These are phyloP conservation scores for Aspergillus aculeatinus DNA, from an alignment of 2,329 filamentous ascomycete genomes.

Conservation along the genomic window DNA sequence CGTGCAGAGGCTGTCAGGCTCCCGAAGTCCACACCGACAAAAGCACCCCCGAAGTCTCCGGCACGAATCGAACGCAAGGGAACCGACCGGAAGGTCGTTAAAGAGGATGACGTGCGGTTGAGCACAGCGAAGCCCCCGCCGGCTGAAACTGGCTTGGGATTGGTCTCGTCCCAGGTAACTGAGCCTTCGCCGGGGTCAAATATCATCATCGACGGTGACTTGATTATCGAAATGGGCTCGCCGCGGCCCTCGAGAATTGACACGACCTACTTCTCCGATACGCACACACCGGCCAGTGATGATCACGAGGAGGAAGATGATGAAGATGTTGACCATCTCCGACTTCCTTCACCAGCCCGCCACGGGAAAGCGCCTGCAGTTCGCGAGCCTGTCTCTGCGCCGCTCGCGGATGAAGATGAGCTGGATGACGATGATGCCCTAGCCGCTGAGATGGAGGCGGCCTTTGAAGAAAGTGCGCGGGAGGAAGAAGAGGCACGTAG, in stretches of 20 bases:
- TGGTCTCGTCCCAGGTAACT: constrained; percentile 31
- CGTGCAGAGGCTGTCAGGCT: constrained; percentile 22
- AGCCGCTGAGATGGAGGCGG: constrained; percentile 59
- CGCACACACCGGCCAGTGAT: constrained; percentile 39
- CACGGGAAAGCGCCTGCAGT: constrained; percentile 18
- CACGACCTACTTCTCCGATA: constrained; percentile 44
- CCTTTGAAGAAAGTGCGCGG: constrained; percentile 46
- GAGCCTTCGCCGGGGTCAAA: constrained; percentile 40
- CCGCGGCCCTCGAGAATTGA: constrained; percentile 44
- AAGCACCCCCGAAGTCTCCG: constrained; percentile 25
- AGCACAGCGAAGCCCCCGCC: constrained; percentile 28
- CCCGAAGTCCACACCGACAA: constrained; percentile 15
- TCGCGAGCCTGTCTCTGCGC: constrained; percentile 17
- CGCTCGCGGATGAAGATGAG: constrained; percentile 30
- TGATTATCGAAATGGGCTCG: constrained; percentile 52
- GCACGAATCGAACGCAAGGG: constrained; percentile 16
- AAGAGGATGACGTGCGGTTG: constrained; percentile 24
- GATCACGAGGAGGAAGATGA: constrained; percentile 41
- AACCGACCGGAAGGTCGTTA: neutral
- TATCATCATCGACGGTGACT: constrained; percentile 47
- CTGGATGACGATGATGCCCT: constrained; percentile 52
- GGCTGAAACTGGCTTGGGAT: constrained; percentile 34
- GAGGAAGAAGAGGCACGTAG: constrained; percentile 45
- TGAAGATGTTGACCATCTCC: constrained; percentile 39
- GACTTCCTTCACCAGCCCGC: constrained; percentile 38